Base-by-base conservation (phyloP, 192 early-diverging fungal species). In the Podila epigama region DNA sequence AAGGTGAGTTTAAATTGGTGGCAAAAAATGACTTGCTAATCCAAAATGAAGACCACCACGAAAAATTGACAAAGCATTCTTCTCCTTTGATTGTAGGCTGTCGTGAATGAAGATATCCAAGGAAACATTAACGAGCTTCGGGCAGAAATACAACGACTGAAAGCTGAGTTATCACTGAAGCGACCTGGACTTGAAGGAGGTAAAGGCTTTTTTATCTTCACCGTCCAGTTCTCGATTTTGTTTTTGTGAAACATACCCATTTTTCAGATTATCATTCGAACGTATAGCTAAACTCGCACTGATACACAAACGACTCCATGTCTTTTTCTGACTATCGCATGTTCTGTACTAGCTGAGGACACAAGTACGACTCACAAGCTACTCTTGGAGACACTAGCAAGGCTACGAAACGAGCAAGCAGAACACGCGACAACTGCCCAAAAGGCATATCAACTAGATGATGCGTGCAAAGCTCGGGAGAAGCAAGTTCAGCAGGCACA, bases 21-120 rank as follows among this genome's bases (percentile, higher is more conserved):
- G 16, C 20, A 16, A 58, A n/a, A 40, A 34, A 4, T 10, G 10
- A 7, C 8, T 22, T 15, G 34, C 34, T 27, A 20, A 40, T 12
- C 22, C 13, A 27, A 16, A 18, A 51, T 32, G 4, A 22, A n/a
- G 34, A n/a, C 2, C n/a, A 28, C 8, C 8, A 41, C n/a, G 0
- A 59, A 35, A 18, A 28, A 37, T 20, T 44, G 7, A 22, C 2
- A 27, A 8, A 28, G 33, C 11, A 12, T 59, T 5, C 13, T 34
- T 55, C 34, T 35, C 35, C 12, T 27, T 34, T 28, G 28, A 8
- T 25, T 29, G 12, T 60, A 80, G 81, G 89, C 89, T 4, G 83
- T 90, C 31, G 89, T 90, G 51, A 90, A 90, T 68, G 87, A 90
- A 31, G 85, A 90, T 35, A 85, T 88, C 58, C 86, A 90, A 50